A percentile compares a stretch with the other conserved stretches of the same genome.
Evolutionary conservation across 2,329 filamentous ascomycete species (phyloP).

Genomic region (Elsinoe perseae): DNA sequence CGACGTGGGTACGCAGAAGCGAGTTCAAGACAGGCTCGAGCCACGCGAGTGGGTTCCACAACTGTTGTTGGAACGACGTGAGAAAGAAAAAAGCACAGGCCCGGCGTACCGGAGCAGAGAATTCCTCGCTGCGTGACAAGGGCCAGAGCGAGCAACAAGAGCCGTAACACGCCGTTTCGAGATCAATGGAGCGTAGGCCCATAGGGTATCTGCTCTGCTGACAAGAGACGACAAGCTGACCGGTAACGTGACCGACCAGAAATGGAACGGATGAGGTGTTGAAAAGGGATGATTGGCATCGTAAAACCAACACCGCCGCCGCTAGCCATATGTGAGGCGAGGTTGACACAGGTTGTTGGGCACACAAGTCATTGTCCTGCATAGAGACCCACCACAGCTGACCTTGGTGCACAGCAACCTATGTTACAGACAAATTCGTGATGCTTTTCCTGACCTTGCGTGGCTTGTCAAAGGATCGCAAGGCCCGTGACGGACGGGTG

Average conservation of each 20-base stretch:
- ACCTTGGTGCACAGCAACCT: slow-evolving; percentile 8
- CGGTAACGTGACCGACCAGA: slow-evolving; percentile 11
- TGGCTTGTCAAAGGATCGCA: not conserved
- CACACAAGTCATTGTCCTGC: slow-evolving; percentile 14
- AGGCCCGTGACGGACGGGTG: slow-evolving; percentile 12
- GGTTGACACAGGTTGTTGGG: slow-evolving; percentile 12
- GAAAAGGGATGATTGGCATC: not conserved
- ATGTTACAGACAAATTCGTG: slow-evolving; percentile 9
- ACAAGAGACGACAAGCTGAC: slow-evolving; percentile 4
- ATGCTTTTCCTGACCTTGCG: not conserved
- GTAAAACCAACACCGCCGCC: not conserved
- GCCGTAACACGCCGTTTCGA: slow-evolving; percentile 11
- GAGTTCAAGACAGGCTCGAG: slow-evolving; percentile 3
- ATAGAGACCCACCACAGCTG: slow-evolving; percentile 9
- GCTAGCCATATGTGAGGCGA: slow-evolving; percentile 3
- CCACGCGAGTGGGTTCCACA: slow-evolving; percentile 14
- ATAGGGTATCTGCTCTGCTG: not conserved
- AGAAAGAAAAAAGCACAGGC: slow-evolving; percentile 3
- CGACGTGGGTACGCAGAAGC: slow-evolving; percentile 12
- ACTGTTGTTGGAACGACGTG: slow-evolving; percentile 14
- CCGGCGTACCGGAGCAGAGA: not conserved
- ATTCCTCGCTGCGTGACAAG: not conserved
- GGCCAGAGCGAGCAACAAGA: slow-evolving; percentile 5
- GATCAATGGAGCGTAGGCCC: not conserved
- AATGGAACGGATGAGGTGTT: not conserved